These are phyloP conservation scores for Pestalotiopsis sp. DNA, from an alignment of 2,329 filamentous ascomycete genomes.

Conservation along the genomic window DNA sequence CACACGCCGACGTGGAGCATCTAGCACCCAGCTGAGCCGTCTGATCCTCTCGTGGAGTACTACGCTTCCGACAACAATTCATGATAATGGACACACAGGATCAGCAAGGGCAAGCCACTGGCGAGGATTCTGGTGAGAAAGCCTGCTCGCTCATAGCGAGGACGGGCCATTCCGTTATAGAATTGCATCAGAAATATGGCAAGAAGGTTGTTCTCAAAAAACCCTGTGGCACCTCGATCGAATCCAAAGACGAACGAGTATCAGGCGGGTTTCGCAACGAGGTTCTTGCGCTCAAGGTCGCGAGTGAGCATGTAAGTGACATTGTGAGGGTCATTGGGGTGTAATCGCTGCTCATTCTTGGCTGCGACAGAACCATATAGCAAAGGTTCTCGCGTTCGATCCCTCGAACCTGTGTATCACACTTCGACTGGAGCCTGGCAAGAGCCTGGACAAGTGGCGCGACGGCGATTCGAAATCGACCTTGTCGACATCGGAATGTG, in stretches of 20 bases:
- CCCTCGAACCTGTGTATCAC: background rate
- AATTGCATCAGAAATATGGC: background rate
- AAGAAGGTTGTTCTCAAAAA: background rate
- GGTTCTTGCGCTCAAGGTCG: background rate
- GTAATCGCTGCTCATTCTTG: background rate
- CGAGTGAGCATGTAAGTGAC: background rate
- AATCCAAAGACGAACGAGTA: background rate
- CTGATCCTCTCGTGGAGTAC: background rate
- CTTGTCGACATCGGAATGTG: background rate
- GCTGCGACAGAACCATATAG: background rate
- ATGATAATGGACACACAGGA: background rate
- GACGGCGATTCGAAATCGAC: background rate
- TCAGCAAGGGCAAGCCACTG: background rate
- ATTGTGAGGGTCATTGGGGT: background rate
- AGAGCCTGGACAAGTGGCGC: background rate
- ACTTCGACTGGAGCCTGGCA: background rate
- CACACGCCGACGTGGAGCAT: no score
- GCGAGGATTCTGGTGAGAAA: no score
- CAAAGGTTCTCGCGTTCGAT: conserved; percentile 1
- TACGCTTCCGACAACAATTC: background rate
- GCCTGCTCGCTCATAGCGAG: background rate
- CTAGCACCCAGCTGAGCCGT: background rate
- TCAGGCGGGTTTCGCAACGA: background rate
- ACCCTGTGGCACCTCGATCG: background rate
- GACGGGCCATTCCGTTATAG: background rate